Conservation (phyloP, 192 early-diverging fungal genomes). For the Cladochytrium replicatum region DNA sequence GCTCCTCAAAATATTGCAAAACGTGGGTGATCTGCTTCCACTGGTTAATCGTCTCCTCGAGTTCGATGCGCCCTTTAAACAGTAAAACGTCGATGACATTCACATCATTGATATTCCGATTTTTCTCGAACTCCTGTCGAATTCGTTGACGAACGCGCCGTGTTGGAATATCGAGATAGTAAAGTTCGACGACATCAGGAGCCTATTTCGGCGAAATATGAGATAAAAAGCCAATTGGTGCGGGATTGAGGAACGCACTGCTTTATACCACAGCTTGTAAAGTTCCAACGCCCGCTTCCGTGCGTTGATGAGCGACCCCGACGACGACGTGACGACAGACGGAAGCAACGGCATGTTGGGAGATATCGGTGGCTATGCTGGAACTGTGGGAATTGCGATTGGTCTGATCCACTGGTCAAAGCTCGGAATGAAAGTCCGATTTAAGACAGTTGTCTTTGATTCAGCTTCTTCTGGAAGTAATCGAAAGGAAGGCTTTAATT, state of each 20-base stretch:
- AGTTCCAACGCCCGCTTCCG: background rate
- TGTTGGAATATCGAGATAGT: slow-evolving; percentile 65
- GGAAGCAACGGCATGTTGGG: no score
- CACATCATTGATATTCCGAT: slow-evolving; percentile 66
- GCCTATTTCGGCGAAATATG: slow-evolving; percentile 27
- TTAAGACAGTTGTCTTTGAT: no score
- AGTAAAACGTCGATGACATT: slow-evolving; percentile 71
- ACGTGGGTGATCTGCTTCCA: slow-evolving; percentile 90
- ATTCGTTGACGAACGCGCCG: slow-evolving; percentile 69
- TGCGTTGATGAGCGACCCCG: background rate
- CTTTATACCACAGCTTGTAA: background rate
- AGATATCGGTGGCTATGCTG: no score
- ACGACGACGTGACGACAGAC: no score
- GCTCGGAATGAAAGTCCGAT: no score
- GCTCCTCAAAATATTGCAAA: slow-evolving; percentile 85
- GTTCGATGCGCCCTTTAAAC: slow-evolving; percentile 79
- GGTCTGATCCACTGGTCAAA: no score
- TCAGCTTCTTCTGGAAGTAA: no score
- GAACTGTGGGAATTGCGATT: no score
- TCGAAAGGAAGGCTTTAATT: no score
- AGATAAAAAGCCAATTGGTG: background rate
- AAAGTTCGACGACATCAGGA: slow-evolving; percentile 61
- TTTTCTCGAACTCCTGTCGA: slow-evolving; percentile 80
- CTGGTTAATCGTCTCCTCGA: slow-evolving; percentile 80
- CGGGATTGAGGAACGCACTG: background rate